phyloP scores from a whole-genome alignment of 1,284 basidiomycete genomes.

The Inonotus hispidus region DNA sequence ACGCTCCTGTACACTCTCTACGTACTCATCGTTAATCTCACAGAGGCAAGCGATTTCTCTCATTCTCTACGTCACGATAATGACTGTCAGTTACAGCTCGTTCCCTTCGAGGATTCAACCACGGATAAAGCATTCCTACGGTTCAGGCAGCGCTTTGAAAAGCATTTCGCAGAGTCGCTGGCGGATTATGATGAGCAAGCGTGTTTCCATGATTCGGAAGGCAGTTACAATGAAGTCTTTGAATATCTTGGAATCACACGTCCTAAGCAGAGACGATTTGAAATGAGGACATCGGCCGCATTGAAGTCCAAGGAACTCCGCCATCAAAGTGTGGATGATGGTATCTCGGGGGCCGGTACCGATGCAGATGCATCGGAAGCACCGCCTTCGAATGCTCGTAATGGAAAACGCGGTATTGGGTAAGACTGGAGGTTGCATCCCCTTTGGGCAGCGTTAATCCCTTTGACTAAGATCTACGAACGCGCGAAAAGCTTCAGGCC shows the following conservation, averaged over 20 bases:
- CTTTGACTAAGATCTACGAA: neutral
- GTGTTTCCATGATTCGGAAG: conserved; percentile 15
- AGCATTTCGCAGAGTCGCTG: conserved; percentile 14
- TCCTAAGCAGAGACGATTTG: conserved; percentile 13
- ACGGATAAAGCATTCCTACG: conserved; percentile 15
- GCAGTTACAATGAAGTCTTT: conserved; percentile 12
- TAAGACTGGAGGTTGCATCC: neutral
- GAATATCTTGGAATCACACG: conserved; percentile 19
- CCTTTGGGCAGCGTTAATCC: neutral
- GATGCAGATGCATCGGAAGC: neutral
- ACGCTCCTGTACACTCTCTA: conserved; percentile 10
- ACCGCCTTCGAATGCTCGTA: neutral
- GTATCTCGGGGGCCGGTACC: neutral
- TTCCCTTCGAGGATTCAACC: conserved; percentile 17
- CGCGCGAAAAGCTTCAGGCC: neutral
- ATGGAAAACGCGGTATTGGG: neutral
- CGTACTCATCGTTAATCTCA: conserved; percentile 18
- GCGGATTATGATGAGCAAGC: conserved; percentile 13
- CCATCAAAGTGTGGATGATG: neutral
- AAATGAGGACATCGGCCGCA: neutral
- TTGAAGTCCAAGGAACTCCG: neutral
- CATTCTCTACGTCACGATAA: neutral
- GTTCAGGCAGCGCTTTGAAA: conserved; percentile 16
- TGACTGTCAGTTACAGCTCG: conserved; percentile 8
- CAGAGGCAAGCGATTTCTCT: conserved; percentile 11